Percentiles rank a stretch among this genome's conserved stretches.
phyloP scores from a whole-genome alignment of 805 yeast species.

The Kodamaea leandrae region DNA sequence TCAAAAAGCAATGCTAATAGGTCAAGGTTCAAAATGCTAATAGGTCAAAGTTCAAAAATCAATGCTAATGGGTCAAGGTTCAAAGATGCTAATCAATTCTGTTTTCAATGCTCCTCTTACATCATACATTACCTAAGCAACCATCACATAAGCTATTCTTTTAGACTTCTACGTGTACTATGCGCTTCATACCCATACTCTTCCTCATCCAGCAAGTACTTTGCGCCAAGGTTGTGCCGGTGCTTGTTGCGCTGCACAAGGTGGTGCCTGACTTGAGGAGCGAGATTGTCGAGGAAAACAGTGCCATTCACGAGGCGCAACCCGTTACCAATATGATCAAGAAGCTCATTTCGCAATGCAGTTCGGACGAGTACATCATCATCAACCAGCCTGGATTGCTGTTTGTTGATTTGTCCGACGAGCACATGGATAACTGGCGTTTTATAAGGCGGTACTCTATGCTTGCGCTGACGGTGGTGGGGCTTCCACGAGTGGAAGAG shows the following conservation, averaged over 20 bases:
- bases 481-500: slow-evolving; percentile 51
- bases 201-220: slow-evolving; percentile 8
- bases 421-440: slow-evolving; percentile 41
- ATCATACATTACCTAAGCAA: not conserved
- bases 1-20: too few relatives aligned
- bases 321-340: slow-evolving; percentile 35
- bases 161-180: too few relatives aligned
- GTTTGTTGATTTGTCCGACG: slow-evolving; percentile 25
- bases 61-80: too few relatives aligned
- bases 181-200: not conserved
- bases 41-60: too few relatives aligned
- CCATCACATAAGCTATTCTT: too few relatives aligned
- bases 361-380: slow-evolving; percentile 37
- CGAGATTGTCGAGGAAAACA: slow-evolving; percentile 20
- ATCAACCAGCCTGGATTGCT: slow-evolving; percentile 40
- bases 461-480: slow-evolving; percentile 59
- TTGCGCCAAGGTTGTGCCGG: slow-evolving; percentile 24
- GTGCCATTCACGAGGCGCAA: slow-evolving; percentile 20
- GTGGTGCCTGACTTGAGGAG: slow-evolving; percentile 30
- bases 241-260: slow-evolving; percentile 40
- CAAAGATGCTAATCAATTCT: too few relatives aligned
- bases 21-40: too few relatives aligned
- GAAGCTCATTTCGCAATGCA: slow-evolving; percentile 36
- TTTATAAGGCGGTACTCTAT: slow-evolving; percentile 50
- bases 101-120: too few relatives aligned